phyloP scores from a whole-genome alignment of 1,284 basidiomycete genomes.

The Cystobasidium pallidum region DNA sequence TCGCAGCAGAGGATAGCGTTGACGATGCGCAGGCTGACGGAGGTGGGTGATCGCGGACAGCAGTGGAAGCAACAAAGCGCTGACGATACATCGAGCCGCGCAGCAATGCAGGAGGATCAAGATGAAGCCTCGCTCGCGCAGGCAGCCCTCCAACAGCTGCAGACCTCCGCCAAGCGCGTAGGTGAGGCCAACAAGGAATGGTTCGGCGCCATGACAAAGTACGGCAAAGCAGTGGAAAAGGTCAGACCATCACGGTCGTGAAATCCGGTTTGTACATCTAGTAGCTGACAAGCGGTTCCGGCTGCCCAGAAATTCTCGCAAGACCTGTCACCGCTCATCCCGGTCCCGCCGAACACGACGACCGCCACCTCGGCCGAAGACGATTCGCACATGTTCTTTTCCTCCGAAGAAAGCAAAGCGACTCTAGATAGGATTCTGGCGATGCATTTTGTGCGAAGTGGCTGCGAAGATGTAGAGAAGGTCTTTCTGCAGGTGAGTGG shows the following conservation, averaged over 20 bases:
- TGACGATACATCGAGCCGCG: background rate
- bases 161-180: conserved; percentile 56
- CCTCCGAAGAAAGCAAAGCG: conserved; percentile 63
- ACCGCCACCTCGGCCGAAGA: conserved; percentile 22
- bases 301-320: conserved; percentile 70
- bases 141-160: conserved; percentile 26
- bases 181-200: conserved; percentile 86
- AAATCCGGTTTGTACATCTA: background rate
- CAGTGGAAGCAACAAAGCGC: background rate
- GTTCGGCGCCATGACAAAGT: conserved; percentile 71
- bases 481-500: conserved; percentile 68
- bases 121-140: conserved; percentile 21
- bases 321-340: conserved; percentile 64
- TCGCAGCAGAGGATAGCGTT: conserved; percentile 16
- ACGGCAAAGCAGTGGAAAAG: conserved; percentile 87
- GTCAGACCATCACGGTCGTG: conserved; percentile 58
- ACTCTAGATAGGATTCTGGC: conserved; percentile 76
- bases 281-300: background rate
- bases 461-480: conserved; percentile 73
- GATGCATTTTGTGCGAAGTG: conserved; percentile 74
- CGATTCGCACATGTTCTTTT: conserved; percentile 59
- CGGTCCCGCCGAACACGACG: conserved; percentile 23
- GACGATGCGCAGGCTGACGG: conserved; percentile 8
- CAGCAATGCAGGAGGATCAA: background rate
- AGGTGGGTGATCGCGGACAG: conserved; percentile 14